Base-by-base conservation (phyloP, 345 rosid genomes). In the Camelina laxa region DNA sequence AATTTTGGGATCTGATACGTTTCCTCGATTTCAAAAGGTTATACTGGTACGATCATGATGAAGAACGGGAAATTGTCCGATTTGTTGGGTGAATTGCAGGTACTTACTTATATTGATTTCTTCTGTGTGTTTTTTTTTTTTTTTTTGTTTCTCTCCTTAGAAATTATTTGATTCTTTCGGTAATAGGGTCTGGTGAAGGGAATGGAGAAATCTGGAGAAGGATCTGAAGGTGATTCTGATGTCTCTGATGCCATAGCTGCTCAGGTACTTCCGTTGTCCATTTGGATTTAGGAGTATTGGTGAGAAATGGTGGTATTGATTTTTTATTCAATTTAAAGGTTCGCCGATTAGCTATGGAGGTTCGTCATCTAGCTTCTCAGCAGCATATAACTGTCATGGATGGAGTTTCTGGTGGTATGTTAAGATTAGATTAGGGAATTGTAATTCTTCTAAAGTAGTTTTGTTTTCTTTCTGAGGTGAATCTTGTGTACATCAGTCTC, bases 41-140 rank as follows among this genome's bases (percentile, higher is more conserved):
- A 95, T 36, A 86, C 94, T 15, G 88, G 91, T 41, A 92, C 98
- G 41, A 55, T 95, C 66, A 79, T 95, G 81, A 13, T 92, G 51
- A 86, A 88, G 59, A 91, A 95, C 64, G 92, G 98, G 0, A 95
- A 95, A 80, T 74, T 96, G 44, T 87, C 99, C 1, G 98, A 92
- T 4, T 1, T 91, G 54, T 41, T 96, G 35, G 91, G 89, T 64
- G 93, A 96, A 73, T 80, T 96, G 63, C 97, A 92, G 96, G 99
- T 96, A 72, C 57, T 60, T 96, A 70, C 57, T 60, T 6, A 11
- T 11, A 22, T 64, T 66, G 21, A 36, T 65, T 47, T 31, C 24
- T 22, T 22, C 30, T 55, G n/a, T 72, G n/a, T 72, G 47, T 3
- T 6, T 10, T 24, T 14, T 45, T 3, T 9, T 9, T 24, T 6